Conservation (phyloP, 2,329 filamentous ascomycete species). For the Parastagonospora nodorum region DNA sequence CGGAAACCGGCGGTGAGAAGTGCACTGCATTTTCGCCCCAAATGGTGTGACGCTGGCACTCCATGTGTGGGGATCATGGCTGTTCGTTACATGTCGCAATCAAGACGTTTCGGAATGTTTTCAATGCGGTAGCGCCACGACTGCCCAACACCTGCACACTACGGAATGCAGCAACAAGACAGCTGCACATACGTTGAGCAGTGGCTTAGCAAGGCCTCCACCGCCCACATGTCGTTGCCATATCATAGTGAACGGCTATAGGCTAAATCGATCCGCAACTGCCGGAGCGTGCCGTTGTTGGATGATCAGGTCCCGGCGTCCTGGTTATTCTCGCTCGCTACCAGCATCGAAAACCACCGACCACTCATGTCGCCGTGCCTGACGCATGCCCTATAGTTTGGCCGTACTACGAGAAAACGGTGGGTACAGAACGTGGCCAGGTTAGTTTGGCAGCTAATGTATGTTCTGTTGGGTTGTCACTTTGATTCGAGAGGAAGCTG, state of each 20-base stretch:
- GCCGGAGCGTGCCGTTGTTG: not conserved
- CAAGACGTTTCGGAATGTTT: slow-evolving; percentile 25
- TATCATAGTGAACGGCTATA: not conserved
- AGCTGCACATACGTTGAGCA: not conserved
- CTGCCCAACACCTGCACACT: slow-evolving; percentile 5
- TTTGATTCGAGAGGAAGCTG: too few relatives aligned
- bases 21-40: slow-evolving; percentile 22
- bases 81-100: slow-evolving; percentile 12
- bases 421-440: not conserved
- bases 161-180: not conserved
- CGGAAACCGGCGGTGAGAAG: slow-evolving; percentile 18
- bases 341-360: slow-evolving; percentile 8
- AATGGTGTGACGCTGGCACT: slow-evolving; percentile 32
- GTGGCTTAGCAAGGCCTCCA: not conserved
- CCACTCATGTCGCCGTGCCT: slow-evolving; percentile 24
- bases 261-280: not conserved
- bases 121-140: slow-evolving; percentile 28
- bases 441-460: not conserved
- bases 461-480: too few relatives aligned
- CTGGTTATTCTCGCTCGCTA: slow-evolving; percentile 27
- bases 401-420: not conserved
- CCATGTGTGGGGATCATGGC: slow-evolving; percentile 25
- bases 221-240: not conserved
- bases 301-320: slow-evolving; percentile 20
- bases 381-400: slow-evolving; percentile 22